phyloP scores from a whole-genome alignment of 2,329 filamentous ascomycete genomes.

The Botrytis squamosa region DNA sequence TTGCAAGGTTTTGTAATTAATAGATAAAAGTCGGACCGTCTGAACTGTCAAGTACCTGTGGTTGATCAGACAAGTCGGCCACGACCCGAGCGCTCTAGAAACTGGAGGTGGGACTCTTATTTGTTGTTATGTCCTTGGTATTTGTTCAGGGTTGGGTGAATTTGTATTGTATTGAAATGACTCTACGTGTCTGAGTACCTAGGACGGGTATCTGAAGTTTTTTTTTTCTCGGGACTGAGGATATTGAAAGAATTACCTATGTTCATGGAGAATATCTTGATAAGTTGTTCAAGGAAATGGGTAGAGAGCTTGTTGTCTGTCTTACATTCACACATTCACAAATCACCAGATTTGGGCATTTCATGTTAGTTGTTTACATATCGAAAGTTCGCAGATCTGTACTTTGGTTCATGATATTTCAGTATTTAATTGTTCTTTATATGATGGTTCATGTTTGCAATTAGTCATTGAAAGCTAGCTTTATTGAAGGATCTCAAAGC shows the following conservation, averaged over 20 bases:
- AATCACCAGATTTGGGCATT: not conserved
- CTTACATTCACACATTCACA: not conserved
- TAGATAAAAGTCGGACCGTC: not conserved
- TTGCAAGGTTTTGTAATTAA: not conserved
- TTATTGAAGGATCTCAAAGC: not conserved
- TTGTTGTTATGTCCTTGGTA: not conserved
- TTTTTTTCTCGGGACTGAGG: too few relatives aligned
- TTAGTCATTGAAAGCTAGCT: not conserved
- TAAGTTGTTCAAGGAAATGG: not conserved
- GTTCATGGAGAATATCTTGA: not conserved
- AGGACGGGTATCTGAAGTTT: too few relatives aligned
- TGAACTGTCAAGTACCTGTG: not conserved
- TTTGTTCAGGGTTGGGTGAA: too few relatives aligned
- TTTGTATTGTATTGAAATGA: not conserved
- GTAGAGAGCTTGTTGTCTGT: not conserved
- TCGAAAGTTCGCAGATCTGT: not conserved
- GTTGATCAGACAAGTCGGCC: not conserved
- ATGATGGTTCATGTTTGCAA: not conserved
- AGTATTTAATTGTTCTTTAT: not conserved
- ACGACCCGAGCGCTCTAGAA: not conserved
- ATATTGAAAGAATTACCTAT: too few relatives aligned
- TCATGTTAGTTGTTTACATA: not conserved
- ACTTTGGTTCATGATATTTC: not conserved
- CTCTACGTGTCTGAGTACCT: too few relatives aligned
- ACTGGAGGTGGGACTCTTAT: not conserved